phyloP scores from a whole-genome alignment of 2,329 filamentous ascomycete species.

The Pseudocercospora fuligena region DNA sequence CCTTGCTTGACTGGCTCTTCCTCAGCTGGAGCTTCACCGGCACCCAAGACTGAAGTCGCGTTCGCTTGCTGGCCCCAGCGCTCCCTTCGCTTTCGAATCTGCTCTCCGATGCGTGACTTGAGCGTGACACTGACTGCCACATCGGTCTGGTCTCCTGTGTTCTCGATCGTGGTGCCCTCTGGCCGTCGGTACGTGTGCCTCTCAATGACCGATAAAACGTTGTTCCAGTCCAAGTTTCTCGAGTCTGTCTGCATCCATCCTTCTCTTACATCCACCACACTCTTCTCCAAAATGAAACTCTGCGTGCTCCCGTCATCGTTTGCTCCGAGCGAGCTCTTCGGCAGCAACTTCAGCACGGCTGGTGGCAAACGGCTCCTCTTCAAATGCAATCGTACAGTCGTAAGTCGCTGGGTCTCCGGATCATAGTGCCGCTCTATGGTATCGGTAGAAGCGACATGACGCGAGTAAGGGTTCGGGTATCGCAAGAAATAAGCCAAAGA shows the following conservation, averaged over 20 bases:
- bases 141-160: slow-evolving; percentile 55
- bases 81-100: slow-evolving; percentile 60
- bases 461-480: slow-evolving; percentile 84
- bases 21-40: slow-evolving; percentile 39
- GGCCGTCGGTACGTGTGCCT: slow-evolving; percentile 70
- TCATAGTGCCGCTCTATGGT: slow-evolving; percentile 78
- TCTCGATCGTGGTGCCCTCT: slow-evolving; percentile 37
- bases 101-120: slow-evolving; percentile 72
- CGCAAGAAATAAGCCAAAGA: slow-evolving; percentile 88
- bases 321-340: slow-evolving; percentile 68
- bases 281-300: slow-evolving; percentile 79
- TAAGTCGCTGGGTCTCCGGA: slow-evolving; percentile 71
- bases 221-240: slow-evolving; percentile 80
- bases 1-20: slow-evolving; percentile 57
- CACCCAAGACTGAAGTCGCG: slow-evolving; percentile 46
- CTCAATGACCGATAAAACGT: slow-evolving; percentile 78
- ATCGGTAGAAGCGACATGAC: slow-evolving; percentile 81
- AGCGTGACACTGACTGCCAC: slow-evolving; percentile 77
- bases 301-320: slow-evolving; percentile 65
- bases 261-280: slow-evolving; percentile 76
- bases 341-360: slow-evolving; percentile 76
- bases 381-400: slow-evolving; percentile 78
- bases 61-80: slow-evolving; percentile 45
- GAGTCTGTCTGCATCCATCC: slow-evolving; percentile 85
- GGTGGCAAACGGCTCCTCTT: slow-evolving; percentile 80